A percentile compares a stretch with the other conserved stretches of the same genome.
Evolutionary conservation across 2,329 filamentous ascomycete genomes (phyloP).

Genomic region (Paramyrothecium roridum): DNA sequence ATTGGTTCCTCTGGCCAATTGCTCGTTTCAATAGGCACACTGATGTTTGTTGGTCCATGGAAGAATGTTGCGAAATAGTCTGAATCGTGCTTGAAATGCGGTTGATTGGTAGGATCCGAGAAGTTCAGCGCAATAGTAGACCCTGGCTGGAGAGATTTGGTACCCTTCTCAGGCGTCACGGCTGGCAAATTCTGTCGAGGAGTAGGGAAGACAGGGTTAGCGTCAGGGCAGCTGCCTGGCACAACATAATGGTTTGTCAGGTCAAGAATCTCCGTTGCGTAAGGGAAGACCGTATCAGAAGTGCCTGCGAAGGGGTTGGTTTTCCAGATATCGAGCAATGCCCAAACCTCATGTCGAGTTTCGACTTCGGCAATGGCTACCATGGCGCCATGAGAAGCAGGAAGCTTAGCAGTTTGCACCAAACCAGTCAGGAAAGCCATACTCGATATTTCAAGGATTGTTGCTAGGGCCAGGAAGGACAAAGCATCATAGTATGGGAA

Average conservation of each 20-base stretch:
- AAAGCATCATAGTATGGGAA: neutral
- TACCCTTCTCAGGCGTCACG: neutral
- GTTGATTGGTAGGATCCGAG: neutral
- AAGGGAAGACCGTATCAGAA: constrained; percentile 36
- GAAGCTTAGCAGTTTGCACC: constrained; percentile 26
- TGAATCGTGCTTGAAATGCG: neutral
- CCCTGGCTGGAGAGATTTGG: neutral
- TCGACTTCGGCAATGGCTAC: constrained; percentile 30
- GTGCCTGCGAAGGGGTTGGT: constrained; percentile 35
- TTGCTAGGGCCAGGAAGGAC: constrained; percentile 19
- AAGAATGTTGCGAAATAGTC: neutral
- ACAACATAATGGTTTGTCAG: constrained; percentile 20
- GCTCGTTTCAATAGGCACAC: neutral
- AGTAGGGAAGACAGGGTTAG: neutral
- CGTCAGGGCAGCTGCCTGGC: neutral
- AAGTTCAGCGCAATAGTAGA: neutral
- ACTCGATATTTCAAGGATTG: constrained; percentile 30
- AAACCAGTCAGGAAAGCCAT: constrained; percentile 37
- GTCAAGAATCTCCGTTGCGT: constrained; percentile 37
- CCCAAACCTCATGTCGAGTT: constrained; percentile 36
- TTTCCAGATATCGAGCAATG: constrained; percentile 31
- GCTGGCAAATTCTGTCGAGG: neutral
- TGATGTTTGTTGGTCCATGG: neutral
- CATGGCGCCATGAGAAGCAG: constrained; percentile 30
- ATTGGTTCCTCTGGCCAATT: neutral